These are phyloP conservation scores for Trypethelium eluteriae DNA, from an alignment of 495 filamentous ascomycete genomes.

Conservation along the genomic window DNA sequence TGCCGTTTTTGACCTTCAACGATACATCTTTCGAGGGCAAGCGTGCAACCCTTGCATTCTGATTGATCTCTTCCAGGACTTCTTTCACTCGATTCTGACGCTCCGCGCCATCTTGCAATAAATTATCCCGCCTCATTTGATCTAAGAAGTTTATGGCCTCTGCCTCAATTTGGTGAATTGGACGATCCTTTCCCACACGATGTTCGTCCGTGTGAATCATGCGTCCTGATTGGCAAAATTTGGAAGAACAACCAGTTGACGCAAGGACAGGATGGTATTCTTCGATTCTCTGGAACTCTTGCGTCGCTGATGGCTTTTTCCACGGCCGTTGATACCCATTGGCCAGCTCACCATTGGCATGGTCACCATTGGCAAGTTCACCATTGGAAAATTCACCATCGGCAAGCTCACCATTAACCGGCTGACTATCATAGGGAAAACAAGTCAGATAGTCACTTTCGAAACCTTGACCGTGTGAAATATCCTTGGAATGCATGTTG, in stretches of 20 bases:
- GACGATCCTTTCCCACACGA: conserved; percentile 27
- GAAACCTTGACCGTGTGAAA: neutral
- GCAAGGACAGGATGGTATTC: conserved; percentile 19
- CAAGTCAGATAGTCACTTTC: neutral
- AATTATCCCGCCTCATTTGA: conserved; percentile 20
- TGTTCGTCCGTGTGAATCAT: conserved; percentile 27
- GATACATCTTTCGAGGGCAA: conserved; percentile 13
- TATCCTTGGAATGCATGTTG: neutral
- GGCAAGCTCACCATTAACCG: too few species aligned
- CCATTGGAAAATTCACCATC: too few species aligned
- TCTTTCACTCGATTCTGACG: conserved; percentile 17
- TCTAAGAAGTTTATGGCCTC: conserved; percentile 25
- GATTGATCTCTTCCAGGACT: conserved; percentile 21
- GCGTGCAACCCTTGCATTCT: neutral
- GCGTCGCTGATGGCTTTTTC: neutral
- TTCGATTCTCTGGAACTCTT: conserved; percentile 11
- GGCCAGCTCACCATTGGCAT: too few species aligned
- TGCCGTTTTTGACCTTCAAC: conserved; percentile 7
- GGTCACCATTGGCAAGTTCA: too few species aligned
- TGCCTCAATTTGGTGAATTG: conserved; percentile 22
- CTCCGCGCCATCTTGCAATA: conserved; percentile 21
- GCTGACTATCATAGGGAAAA: neutral
- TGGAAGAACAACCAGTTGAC: conserved; percentile 28
- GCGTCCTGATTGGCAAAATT: conserved; percentile 31
- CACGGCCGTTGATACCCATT: neutral